Percentiles rank a stretch among this genome's conserved stretches.
Evolutionary conservation across 2,329 filamentous ascomycete species (phyloP).

Genomic region (Phaeosphaeriaceae sp.): DNA sequence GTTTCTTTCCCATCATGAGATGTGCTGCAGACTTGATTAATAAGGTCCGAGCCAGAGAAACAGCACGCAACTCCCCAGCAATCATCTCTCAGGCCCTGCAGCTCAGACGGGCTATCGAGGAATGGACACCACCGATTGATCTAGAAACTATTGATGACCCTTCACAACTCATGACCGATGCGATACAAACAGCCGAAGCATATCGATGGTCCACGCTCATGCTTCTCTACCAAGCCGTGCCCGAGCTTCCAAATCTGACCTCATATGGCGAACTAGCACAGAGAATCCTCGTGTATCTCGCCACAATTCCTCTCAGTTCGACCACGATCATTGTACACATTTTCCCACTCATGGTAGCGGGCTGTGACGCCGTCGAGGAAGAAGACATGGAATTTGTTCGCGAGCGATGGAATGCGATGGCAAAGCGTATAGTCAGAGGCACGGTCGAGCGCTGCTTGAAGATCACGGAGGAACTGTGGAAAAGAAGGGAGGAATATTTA

Average conservation of each 20-base stretch:
- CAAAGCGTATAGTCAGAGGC: conserved; percentile 66
- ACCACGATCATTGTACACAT: conserved; percentile 71
- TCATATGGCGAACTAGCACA: conserved; percentile 63
- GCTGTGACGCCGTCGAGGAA: conserved; percentile 64
- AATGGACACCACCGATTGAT: conserved; percentile 62
- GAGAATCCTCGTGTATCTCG: conserved; percentile 65
- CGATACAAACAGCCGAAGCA: conserved; percentile 69
- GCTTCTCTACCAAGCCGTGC: conserved; percentile 70
- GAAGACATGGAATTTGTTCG: conserved; percentile 69
- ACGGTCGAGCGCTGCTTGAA: conserved; percentile 69
- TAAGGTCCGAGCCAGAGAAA: conserved; percentile 57
- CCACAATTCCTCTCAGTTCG: conserved; percentile 66
- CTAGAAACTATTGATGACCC: conserved; percentile 67
- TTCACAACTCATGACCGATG: conserved; percentile 65
- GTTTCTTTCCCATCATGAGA: conserved; percentile 70
- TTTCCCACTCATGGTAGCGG: conserved; percentile 69
- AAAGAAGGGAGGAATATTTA: conserved; percentile 63
- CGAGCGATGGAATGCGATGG: conserved; percentile 67
- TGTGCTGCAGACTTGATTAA: conserved; percentile 67
- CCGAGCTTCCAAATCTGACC: conserved; percentile 66
- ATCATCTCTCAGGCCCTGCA: conserved; percentile 67
- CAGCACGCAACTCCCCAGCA: conserved; percentile 62
- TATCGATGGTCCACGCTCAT: conserved; percentile 70
- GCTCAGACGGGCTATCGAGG: conserved; percentile 64
- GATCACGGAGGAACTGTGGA: conserved; percentile 70